Percentiles rank a stretch among this genome's conserved stretches.
Conservation (phyloP, 73 alveolate genomes). For the Vitrella brassicaformis region DNA sequence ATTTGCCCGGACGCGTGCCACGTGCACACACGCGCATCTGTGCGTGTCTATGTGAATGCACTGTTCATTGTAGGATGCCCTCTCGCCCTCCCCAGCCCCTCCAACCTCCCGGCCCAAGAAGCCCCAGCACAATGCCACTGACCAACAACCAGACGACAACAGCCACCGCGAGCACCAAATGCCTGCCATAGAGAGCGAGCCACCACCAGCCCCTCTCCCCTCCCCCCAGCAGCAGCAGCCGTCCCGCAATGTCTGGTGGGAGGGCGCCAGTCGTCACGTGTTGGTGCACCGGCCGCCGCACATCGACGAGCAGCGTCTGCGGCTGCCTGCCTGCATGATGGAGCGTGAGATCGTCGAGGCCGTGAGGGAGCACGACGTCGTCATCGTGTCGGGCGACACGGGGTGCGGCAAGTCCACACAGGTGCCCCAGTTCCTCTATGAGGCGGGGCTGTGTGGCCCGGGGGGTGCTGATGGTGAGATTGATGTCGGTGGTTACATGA, state of each 20-base stretch:
- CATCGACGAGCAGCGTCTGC: slow-evolving; percentile 13
- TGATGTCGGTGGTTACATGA: background rate
- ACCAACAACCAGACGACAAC: background rate
- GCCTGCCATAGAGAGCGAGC: background rate
- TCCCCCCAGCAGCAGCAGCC: too few species aligned
- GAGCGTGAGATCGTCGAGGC: slow-evolving; percentile 2
- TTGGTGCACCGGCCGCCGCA: background rate
- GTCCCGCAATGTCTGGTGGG: too few species aligned
- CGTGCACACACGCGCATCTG: too few species aligned
- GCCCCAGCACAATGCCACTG: background rate
- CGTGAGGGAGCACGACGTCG: background rate
- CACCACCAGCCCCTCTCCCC: background rate
- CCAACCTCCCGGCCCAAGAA: background rate
- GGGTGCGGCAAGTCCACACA: slow-evolving; percentile 37
- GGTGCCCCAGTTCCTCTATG: slow-evolving; percentile 36
- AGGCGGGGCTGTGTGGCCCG: slow-evolving; percentile 2
- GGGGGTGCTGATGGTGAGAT: too few species aligned
- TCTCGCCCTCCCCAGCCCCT: too few species aligned
- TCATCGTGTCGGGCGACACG: slow-evolving; percentile 22
- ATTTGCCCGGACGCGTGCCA: too few species aligned
- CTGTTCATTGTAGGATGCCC: too few species aligned
- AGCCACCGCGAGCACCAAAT: background rate
- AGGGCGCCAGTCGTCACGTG: too few species aligned
- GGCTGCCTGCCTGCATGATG: slow-evolving; percentile 25
- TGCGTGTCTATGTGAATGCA: too few species aligned